Base-by-base conservation (phyloP, 2,329 filamentous ascomycete species). In the Fusarium equiseti region DNA sequence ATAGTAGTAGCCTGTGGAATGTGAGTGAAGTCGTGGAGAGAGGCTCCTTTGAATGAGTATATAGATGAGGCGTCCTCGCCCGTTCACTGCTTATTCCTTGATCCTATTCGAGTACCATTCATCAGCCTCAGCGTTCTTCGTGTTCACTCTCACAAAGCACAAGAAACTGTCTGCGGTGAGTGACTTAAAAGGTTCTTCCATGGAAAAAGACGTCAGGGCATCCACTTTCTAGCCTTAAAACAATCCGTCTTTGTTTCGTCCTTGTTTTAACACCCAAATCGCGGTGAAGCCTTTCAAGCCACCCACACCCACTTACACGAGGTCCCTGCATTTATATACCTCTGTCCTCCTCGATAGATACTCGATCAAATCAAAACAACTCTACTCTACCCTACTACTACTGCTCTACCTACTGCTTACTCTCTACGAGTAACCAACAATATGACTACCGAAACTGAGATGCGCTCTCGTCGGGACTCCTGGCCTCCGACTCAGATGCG, bases 401-500 rank as follows among this genome's bases (percentile, higher is more conserved):
- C 35, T 20, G 22, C 31, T 24, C 15, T 32, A 22, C n/a, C 32
- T 38, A 31, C 43, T 40, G 35, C 27, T 42, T 27, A 35, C 32
- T 42, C 51, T 38, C 26, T 29, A 42, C 44, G 56, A 57, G 56
- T 56, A 27, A 49, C 32, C 55, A 43, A 32, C 59, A 43, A 32
- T 58, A 84, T 85, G 83, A 77, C 81, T 59, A 73, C 77, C 35
- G 73, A 78, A 12, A 74, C 77, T 20, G 59, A 73, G 26, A 73
- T 79, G 55, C 74, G 75, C 64, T 78, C 79, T 62, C 80, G 77
- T 60, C 79, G 82, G 67, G 84, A 85, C 71, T 85, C 85, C 18
- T 88, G 85, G 85, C 83, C 86, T 20, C 83, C 86, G 4, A 85
- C 84, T n/a, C 84, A 84, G 70, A 78, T 86, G 66, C 82, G 81